Conservation (phyloP, 352 stramenopile genomes). For the Globisporangium parvum region DNA sequence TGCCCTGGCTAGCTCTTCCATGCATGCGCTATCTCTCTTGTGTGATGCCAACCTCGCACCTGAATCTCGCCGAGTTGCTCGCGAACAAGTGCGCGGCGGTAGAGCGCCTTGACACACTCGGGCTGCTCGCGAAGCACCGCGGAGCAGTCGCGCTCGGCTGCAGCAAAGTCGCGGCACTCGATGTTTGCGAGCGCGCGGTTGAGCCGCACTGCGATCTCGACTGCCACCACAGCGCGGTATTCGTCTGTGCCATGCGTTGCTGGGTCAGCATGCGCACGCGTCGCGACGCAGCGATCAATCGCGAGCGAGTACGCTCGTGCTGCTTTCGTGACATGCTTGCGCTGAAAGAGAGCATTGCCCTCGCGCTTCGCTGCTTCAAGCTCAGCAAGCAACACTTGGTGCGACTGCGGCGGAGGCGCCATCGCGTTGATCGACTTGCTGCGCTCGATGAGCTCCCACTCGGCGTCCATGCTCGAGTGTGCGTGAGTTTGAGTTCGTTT, state of each 20-base stretch:
- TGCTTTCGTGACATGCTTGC: conserved; percentile 31
- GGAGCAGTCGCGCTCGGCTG: conserved; percentile 67
- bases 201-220: conserved; percentile 50
- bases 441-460: conserved; percentile 19
- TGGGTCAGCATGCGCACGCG: not conserved
- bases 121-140: conserved; percentile 57
- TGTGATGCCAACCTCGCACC: conserved; percentile 15
- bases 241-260: not conserved
- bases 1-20: too few relatives aligned
- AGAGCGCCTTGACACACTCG: conserved; percentile 87
- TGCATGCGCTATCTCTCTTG: too few relatives aligned
- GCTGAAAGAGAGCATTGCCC: conserved; percentile 56
- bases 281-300: conserved; percentile 13
- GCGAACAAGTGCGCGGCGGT: conserved; percentile 72
- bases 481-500: too few relatives aligned
- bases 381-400: conserved; percentile 6
- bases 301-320: conserved; percentile 40
- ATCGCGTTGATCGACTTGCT: conserved; percentile 12
- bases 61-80: conserved; percentile 60
- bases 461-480: conserved; percentile 22
- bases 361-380: conserved; percentile 45
- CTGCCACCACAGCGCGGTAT: conserved; percentile 7
- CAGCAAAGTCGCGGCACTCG: conserved; percentile 15
- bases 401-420: conserved; percentile 9
- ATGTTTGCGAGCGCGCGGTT: conserved; percentile 62